Conservation (phyloP, 768 basidiomycete species). For the Mycena latifolia region DNA sequence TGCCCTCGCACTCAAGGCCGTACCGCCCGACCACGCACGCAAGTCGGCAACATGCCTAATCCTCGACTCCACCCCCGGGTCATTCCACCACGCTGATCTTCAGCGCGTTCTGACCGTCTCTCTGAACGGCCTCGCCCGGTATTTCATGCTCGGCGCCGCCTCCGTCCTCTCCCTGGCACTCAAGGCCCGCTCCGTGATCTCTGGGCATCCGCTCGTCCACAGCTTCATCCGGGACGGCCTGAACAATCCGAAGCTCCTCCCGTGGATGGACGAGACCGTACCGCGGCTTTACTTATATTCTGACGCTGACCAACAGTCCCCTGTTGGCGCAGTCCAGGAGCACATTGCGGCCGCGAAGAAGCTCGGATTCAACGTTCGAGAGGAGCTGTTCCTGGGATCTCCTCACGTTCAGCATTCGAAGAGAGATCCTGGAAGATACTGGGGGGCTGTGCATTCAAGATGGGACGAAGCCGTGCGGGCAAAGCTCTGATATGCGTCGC, state of each 20-base stretch:
- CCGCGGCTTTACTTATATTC: conserved; percentile 21
- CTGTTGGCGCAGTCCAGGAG: background rate
- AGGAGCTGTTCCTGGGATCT: conserved; percentile 3
- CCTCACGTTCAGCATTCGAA: conserved; percentile 16
- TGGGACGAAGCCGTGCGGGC: too few relatives aligned
- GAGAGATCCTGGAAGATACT: conserved; percentile 2
- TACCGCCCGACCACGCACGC: background rate
- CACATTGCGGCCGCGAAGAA: conserved; percentile 1
- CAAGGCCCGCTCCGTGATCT: background rate
- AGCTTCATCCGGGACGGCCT: conserved; percentile 5
- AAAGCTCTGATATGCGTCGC: too few relatives aligned
- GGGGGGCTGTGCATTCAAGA: background rate
- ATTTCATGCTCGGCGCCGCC: background rate
- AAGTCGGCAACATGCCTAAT: background rate
- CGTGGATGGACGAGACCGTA: background rate
- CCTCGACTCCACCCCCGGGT: conserved; percentile 8
- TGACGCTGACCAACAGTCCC: background rate
- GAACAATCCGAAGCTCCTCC: background rate
- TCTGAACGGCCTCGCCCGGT: background rate
- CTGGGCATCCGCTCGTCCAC: background rate
- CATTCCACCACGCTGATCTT: background rate
- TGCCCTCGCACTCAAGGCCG: background rate
- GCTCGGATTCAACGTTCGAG: background rate
- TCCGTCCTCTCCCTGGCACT: background rate
- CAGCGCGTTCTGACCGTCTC: background rate